phyloP scores from a whole-genome alignment of 2,329 filamentous ascomycete species.

The Beauveria sp. region DNA sequence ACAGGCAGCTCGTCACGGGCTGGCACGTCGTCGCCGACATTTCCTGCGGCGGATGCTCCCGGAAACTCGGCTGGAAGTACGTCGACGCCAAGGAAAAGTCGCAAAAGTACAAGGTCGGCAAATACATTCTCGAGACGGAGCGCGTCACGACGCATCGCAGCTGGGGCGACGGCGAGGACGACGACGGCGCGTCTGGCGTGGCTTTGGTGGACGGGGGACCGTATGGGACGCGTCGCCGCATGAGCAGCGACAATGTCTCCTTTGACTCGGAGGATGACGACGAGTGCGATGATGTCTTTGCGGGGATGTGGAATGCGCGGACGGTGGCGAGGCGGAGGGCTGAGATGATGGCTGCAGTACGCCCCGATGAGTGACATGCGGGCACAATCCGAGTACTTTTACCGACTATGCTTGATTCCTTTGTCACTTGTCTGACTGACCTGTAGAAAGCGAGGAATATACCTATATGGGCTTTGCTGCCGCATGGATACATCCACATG shows the following conservation, averaged over 20 bases:
- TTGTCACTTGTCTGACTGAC: no score
- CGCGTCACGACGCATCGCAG: conserved; percentile 42
- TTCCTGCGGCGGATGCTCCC: conserved; percentile 45
- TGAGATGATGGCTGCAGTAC: conserved; percentile 21
- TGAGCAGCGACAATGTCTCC: conserved; percentile 28
- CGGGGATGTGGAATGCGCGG: conserved; percentile 52
- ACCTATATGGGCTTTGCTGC: background rate
- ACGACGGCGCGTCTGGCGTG: background rate
- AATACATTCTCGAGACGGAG: conserved; percentile 58
- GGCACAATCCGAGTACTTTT: background rate
- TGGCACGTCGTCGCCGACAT: conserved; percentile 59
- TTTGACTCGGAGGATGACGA: conserved; percentile 60
- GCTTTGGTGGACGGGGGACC: conserved; percentile 9
- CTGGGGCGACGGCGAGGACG: conserved; percentile 33
- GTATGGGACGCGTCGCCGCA: conserved; percentile 10
- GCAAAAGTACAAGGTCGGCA: conserved; percentile 61
- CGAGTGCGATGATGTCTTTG: conserved; percentile 59
- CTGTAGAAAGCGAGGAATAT: background rate
- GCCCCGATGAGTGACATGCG: background rate
- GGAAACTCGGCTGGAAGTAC: conserved; percentile 61
- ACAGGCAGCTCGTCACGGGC: conserved; percentile 53
- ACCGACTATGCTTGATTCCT: background rate
- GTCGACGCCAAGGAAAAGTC: conserved; percentile 50
- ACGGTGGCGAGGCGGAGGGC: conserved; percentile 39
- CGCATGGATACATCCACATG: background rate